These are phyloP conservation scores for Paramecium caudatum DNA, from an alignment of 73 alveolate species.

Conservation along the genomic window DNA sequence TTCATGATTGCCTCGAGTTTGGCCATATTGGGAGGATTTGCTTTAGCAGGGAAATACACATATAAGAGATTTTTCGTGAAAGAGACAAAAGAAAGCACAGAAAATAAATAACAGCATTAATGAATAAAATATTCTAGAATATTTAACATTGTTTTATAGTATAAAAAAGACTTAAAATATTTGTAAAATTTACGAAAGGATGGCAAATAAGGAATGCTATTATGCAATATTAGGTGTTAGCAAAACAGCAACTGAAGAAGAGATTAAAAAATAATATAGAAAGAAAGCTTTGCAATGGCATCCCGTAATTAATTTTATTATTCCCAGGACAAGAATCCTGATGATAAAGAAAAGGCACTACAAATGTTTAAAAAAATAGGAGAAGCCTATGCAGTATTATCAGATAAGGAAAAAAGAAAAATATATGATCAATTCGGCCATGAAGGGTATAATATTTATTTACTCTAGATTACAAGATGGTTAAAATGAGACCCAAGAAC, in stretches of 20 bases:
- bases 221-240: conserved; percentile 93
- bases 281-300: conserved; percentile 96
- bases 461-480: not conserved
- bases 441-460: conserved; percentile 16
- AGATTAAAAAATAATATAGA: conserved; percentile 94
- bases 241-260: conserved; percentile 87
- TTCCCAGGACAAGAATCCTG: conserved; percentile 92
- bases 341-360: conserved; percentile 91
- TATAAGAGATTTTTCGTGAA: not conserved
- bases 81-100: not conserved
- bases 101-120: not conserved
- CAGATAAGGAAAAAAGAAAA: conserved; percentile 91
- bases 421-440: conserved; percentile 96
- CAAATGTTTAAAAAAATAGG: conserved; percentile 95
- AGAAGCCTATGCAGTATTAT: conserved; percentile 97
- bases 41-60: not conserved
- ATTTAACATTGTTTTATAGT: not conserved
- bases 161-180: not conserved
- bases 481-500: not conserved
- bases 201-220: not conserved
- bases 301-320: conserved; percentile 81
- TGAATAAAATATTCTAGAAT: not conserved
- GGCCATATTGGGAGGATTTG: not conserved
- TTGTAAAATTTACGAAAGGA: not conserved
- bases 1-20: not conserved